A percentile compares a stretch with the other conserved stretches of the same genome.
Conservation (phyloP, 768 basidiomycete species). For the Leccinum subtestaceum region DNA sequence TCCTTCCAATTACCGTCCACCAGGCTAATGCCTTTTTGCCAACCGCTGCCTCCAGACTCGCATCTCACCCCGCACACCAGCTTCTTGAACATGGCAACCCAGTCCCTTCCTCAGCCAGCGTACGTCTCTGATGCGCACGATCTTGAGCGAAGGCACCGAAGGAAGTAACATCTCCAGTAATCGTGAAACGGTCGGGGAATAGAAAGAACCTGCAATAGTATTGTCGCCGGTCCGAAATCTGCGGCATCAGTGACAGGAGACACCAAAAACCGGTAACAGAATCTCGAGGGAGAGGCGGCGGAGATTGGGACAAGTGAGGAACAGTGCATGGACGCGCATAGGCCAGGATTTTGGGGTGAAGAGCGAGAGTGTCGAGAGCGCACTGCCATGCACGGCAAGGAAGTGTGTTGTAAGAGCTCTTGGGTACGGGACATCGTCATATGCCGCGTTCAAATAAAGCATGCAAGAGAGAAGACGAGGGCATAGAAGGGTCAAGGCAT, state of each 20-base stretch:
- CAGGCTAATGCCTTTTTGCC: constrained; percentile 52
- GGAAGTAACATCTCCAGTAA: constrained; percentile 58
- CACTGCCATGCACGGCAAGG: constrained; percentile 54
- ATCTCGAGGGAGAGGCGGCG: constrained; percentile 70
- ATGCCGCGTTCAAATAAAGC: constrained; percentile 57
- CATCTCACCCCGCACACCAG: constrained; percentile 82
- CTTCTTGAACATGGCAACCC: constrained; percentile 58
- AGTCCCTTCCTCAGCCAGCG: constrained; percentile 73
- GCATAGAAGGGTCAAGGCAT: constrained; percentile 64
- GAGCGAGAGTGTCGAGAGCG: constrained; percentile 59
- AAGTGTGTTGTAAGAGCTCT: constrained; percentile 55
- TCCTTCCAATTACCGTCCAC: constrained; percentile 74
- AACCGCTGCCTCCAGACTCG: constrained; percentile 67
- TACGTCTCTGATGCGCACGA: constrained; percentile 63
- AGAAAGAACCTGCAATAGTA: constrained; percentile 59
- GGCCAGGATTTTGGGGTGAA: constrained; percentile 72
- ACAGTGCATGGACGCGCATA: constrained; percentile 47
- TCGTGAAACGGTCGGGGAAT: constrained; percentile 69
- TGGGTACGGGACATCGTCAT: constrained; percentile 63
- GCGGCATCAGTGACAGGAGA: constrained; percentile 23
- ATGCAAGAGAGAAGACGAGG: constrained; percentile 59
- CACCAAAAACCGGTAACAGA: constrained; percentile 53
- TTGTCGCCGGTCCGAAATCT: constrained; percentile 29
- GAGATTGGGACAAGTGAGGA: constrained; percentile 51
- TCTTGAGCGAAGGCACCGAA: constrained; percentile 51